Conservation (phyloP, 2,329 filamentous ascomycete genomes). For the Paecilomyces sp. region DNA sequence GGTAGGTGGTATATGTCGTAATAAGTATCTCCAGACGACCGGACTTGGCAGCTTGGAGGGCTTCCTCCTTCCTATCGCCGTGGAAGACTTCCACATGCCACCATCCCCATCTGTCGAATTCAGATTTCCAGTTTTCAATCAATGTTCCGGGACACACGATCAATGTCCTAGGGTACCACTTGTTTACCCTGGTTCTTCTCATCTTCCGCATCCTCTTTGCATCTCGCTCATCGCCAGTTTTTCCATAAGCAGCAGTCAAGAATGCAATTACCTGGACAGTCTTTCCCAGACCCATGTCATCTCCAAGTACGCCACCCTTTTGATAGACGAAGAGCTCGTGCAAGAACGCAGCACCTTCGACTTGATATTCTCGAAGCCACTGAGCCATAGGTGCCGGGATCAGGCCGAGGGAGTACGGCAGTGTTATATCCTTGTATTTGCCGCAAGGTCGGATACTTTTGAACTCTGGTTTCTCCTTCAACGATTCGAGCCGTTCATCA, state of each 20-base stretch:
- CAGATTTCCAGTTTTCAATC: conserved; percentile 85
- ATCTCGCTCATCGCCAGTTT: conserved; percentile 83
- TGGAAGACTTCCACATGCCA: conserved; percentile 85
- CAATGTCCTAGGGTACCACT: conserved; percentile 77
- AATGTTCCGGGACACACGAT: conserved; percentile 85
- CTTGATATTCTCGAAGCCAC: conserved; percentile 85
- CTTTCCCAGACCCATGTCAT: conserved; percentile 97
- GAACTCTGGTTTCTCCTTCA: conserved; percentile 66
- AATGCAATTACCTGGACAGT: conserved; percentile 95
- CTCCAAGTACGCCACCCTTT: conserved; percentile 80
- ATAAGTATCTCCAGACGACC: conserved; percentile 85
- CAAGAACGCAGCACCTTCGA: conserved; percentile 76
- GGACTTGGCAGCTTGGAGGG: conserved; percentile 63
- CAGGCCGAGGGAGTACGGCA: conserved; percentile 68
- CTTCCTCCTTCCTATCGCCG: conserved; percentile 62
- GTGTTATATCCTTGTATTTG: conserved; percentile 65
- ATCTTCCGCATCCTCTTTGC: conserved; percentile 81
- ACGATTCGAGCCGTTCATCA: conserved; percentile 53
- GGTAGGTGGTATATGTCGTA: conserved; percentile 87
- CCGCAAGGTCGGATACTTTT: conserved; percentile 55
- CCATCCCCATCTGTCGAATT: conserved; percentile 88
- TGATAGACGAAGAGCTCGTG: conserved; percentile 88
- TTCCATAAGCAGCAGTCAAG: conserved; percentile 84
- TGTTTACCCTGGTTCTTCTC: conserved; percentile 49
- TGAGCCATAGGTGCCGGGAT: conserved; percentile 87